Percentiles rank a stretch among this genome's conserved stretches.
Conservation (phyloP, 1,139 yeast genomes). For the Magnusiomyces tetraspermus region DNA sequence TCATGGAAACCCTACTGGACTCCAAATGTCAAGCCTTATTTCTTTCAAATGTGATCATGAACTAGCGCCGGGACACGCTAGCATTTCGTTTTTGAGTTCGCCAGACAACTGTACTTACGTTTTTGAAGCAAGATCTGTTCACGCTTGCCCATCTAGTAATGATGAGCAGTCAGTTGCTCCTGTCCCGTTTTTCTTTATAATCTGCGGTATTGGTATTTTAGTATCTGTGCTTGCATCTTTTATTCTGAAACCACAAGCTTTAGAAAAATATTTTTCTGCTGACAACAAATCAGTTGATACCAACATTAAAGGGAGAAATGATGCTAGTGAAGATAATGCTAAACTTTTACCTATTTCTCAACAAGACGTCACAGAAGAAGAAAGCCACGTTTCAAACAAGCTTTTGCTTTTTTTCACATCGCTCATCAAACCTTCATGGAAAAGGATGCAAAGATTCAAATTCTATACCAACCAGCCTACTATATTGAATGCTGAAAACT, state of each 20-base stretch:
- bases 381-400: too few relatives aligned
- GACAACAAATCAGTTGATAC: too few relatives aligned
- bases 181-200: conserved; percentile 23
- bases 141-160: conserved; percentile 79
- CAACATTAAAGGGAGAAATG: too few relatives aligned
- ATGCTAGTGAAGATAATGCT: too few relatives aligned
- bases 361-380: too few relatives aligned
- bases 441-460: too few relatives aligned
- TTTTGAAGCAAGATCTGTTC: conserved; percentile 77
- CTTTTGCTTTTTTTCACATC: too few relatives aligned
- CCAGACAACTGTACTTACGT: conserved; percentile 70
- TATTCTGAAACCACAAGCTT: neutral
- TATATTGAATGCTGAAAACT: too few relatives aligned
- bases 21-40: conserved; percentile 55
- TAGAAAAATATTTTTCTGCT: too few relatives aligned
- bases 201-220: conserved; percentile 31
- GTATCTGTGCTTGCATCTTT: conserved; percentile 31
- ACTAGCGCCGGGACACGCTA: conserved; percentile 44
- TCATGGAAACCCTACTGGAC: conserved; percentile 36
- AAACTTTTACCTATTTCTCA: too few relatives aligned
- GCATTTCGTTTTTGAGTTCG: conserved; percentile 61
- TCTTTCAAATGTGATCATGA: conserved; percentile 77
- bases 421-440: too few relatives aligned
- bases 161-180: conserved; percentile 31
- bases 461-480: too few relatives aligned